phyloP scores from a whole-genome alignment of 208 protist species.

The Wallacemonas rigidus region DNA sequence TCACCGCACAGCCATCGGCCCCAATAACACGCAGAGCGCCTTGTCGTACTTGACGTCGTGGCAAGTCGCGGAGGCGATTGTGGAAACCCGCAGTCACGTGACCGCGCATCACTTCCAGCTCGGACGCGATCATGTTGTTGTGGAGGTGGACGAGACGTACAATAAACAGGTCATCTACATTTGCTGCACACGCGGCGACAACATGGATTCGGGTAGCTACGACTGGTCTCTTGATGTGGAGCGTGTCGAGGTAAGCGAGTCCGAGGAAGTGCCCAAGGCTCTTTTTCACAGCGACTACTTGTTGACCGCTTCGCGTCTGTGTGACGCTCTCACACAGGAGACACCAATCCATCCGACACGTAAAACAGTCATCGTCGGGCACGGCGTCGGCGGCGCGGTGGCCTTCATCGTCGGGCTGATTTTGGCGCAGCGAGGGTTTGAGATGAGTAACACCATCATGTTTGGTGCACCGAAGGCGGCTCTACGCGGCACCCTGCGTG shows the following conservation, averaged over 20 bases:
- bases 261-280: conserved; percentile 71
- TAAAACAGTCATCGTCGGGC: conserved; percentile 75
- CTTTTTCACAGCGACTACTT: conserved; percentile 69
- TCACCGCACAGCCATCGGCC: conserved; percentile 59
- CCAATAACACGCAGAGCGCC: conserved; percentile 22
- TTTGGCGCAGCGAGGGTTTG: conserved; percentile 62
- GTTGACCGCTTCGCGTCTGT: conserved; percentile 50
- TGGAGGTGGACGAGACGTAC: conserved; percentile 80
- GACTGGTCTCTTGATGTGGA: conserved; percentile 72
- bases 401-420: conserved; percentile 56
- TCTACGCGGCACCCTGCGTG: conserved; percentile 50
- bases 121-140: conserved; percentile 66
- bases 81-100: conserved; percentile 69
- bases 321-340: conserved; percentile 59
- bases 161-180: conserved; percentile 87
- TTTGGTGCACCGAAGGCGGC: conserved; percentile 72
- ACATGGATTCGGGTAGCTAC: conserved; percentile 42
- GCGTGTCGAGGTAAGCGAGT: conserved; percentile 66
- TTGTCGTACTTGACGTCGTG: conserved; percentile 53
- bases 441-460: conserved; percentile 72
- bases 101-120: conserved; percentile 68
- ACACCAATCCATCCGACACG: conserved; percentile 74
- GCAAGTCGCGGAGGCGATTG: conserved; percentile 75
- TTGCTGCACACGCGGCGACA: conserved; percentile 35
- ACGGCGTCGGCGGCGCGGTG: conserved; percentile 77